Evolutionary conservation across 78 protist species (phyloP).

Genomic region (Dictyostelium firmibasis): DNA sequence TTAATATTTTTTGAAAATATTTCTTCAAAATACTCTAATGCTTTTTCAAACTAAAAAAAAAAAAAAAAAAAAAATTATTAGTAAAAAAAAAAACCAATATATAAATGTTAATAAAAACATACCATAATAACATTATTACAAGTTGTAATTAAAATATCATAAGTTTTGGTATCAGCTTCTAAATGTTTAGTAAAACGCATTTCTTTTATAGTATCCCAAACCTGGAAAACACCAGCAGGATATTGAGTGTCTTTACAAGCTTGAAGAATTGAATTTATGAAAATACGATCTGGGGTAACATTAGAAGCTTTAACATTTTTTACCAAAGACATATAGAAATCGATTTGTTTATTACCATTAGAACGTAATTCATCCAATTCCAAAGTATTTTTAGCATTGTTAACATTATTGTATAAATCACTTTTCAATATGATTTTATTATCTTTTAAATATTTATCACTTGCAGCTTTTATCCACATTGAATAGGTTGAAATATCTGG

Average conservation of each 20-base stretch:
- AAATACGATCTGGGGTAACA: constrained; percentile 25
- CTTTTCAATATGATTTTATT: too few relatives aligned
- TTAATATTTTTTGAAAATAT: constrained; percentile 21
- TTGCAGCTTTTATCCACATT: constrained; percentile 3
- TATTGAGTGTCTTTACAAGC: constrained; percentile 32
- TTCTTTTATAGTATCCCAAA: constrained; percentile 38
- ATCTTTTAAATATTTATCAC: background rate
- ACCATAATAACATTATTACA: constrained; percentile 35
- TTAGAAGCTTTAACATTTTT: background rate
- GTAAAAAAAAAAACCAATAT: background rate
- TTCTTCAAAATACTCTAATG: constrained; percentile 32
- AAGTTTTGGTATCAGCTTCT: constrained; percentile 53
- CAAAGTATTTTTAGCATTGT: background rate
- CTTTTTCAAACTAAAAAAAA: constrained; percentile 34
- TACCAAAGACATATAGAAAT: background rate
- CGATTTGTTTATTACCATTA: constrained; percentile 50
- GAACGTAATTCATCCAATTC: constrained; percentile 25
- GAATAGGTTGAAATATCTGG: constrained; percentile 44
- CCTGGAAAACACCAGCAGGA: constrained; percentile 57
- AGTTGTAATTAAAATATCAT: constrained; percentile 61
- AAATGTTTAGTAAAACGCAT: constrained; percentile 22
- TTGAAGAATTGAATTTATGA: constrained; percentile 28
- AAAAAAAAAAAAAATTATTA: background rate
- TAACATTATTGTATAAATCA: too few relatives aligned
- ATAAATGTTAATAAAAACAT: background rate